Conservation (phyloP, 495 filamentous ascomycete species). For the Immersiella caudata region DNA sequence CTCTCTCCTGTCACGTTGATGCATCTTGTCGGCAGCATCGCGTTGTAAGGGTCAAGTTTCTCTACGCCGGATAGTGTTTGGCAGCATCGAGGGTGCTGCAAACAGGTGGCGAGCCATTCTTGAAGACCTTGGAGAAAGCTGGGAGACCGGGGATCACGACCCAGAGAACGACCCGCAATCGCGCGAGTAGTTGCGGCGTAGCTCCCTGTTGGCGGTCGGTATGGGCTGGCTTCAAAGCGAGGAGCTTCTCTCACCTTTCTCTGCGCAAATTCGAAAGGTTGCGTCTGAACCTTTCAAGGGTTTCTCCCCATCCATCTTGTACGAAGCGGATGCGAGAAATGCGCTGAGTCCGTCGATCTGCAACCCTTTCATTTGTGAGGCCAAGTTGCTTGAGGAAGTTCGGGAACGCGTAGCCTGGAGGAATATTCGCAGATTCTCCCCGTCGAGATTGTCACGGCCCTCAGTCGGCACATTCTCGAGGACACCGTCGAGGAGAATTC, state of each 20-base stretch:
- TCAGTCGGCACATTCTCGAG: constrained; percentile 1
- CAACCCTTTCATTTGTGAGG: background rate
- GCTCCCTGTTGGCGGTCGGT: background rate
- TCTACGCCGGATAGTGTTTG: background rate
- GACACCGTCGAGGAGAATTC: background rate
- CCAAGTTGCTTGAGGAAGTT: background rate
- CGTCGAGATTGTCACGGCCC: background rate
- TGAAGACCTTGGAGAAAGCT: constrained; percentile 5
- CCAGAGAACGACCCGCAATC: background rate
- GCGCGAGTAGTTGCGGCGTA: background rate
- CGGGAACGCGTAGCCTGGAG: background rate
- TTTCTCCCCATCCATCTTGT: constrained; percentile 5
- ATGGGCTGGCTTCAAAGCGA: background rate
- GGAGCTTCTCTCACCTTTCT: background rate
- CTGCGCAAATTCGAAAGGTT: background rate
- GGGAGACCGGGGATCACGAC: background rate
- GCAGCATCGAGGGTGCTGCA: constrained; percentile 5
- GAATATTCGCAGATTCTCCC: constrained; percentile 1
- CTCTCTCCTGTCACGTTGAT: background rate
- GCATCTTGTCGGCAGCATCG: background rate
- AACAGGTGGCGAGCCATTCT: background rate
- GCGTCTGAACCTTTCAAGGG: background rate
- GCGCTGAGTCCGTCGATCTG: constrained; percentile 2
- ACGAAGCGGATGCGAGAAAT: background rate
- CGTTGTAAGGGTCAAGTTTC: background rate